These are phyloP conservation scores for Torulaspora globosa DNA, from an alignment of 1,139 yeast genomes.

Conservation along the genomic window DNA sequence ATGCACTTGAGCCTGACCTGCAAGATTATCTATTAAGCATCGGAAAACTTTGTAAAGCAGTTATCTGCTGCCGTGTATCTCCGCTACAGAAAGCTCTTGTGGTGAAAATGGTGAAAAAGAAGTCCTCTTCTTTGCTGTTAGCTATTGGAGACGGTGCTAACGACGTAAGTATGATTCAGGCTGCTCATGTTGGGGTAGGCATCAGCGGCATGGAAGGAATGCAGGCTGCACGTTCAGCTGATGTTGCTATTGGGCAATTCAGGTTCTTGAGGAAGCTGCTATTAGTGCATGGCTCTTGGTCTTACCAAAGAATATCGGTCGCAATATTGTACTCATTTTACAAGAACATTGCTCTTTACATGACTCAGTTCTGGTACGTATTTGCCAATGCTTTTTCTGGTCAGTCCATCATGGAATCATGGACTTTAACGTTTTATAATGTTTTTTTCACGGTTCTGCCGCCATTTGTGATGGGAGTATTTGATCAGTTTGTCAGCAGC, in stretches of 20 bases:
- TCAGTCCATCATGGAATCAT: conserved; percentile 91
- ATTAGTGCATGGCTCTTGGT: conserved; percentile 96
- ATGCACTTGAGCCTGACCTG: conserved; percentile 74
- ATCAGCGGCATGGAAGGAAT: conserved; percentile 98
- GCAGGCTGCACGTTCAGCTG: conserved; percentile 99
- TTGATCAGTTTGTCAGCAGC: conserved; percentile 94
- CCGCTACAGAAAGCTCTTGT: conserved; percentile 96
- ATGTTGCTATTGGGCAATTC: conserved; percentile 95
- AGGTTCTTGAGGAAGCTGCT: conserved; percentile 74
- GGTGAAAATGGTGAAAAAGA: conserved; percentile 83
- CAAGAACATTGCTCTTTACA: conserved; percentile 89
- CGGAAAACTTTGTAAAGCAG: conserved; percentile 89
- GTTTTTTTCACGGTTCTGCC: conserved; percentile 95
- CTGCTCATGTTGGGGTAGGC: conserved; percentile 98
- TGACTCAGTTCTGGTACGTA: conserved; percentile 98
- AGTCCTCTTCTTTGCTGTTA: conserved; percentile 69
- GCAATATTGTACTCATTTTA: conserved; percentile 93
- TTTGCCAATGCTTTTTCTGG: conserved; percentile 92
- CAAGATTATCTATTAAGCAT: conserved; percentile 76
- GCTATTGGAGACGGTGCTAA: conserved; percentile 99
- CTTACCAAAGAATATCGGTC: conserved; percentile 86
- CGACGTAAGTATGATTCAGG: conserved; percentile 98
- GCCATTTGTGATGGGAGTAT: conserved; percentile 92
- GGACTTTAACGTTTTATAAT: conserved; percentile 95
- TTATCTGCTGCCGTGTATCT: conserved; percentile 94